Evolutionary conservation across 1,284 basidiomycete species (phyloP).

Genomic region (Naganishia sp.): DNA sequence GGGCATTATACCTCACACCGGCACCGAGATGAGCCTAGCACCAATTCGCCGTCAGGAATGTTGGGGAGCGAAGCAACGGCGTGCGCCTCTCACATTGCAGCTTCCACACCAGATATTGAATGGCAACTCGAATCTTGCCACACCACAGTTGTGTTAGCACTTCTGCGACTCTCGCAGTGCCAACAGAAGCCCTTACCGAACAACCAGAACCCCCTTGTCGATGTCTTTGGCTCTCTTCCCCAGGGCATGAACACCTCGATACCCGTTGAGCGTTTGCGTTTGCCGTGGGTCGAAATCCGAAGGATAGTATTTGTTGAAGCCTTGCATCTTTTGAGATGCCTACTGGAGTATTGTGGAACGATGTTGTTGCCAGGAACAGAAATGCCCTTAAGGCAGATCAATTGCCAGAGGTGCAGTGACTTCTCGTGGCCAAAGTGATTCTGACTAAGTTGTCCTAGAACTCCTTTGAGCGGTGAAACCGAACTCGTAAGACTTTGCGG

Average conservation of each 20-base stretch:
- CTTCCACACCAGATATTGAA: conserved; percentile 97
- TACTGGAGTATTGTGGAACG: no score
- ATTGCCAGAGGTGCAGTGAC: no score
- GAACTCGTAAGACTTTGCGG: no score
- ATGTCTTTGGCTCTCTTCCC: conserved; percentile 85
- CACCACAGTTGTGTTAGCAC: neutral
- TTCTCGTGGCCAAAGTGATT: no score
- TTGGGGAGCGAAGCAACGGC: neutral
- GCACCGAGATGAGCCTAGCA: conserved; percentile 83
- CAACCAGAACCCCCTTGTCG: conserved; percentile 89
- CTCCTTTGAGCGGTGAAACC: no score
- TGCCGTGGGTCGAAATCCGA: conserved; percentile 84
- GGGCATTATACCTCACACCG: conserved; percentile 97
- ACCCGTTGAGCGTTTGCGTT: conserved; percentile 77
- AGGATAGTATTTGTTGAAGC: conserved; percentile 76
- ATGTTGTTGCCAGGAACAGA: neutral
- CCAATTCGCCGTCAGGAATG: neutral
- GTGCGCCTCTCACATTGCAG: conserved; percentile 61
- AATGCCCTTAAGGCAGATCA: neutral
- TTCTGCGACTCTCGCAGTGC: neutral
- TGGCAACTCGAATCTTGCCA: conserved; percentile 72
- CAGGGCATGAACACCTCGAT: conserved; percentile 84
- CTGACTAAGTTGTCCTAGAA: no score
- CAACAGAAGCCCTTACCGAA: conserved; percentile 57
- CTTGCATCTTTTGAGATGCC: conserved; percentile 24